A percentile compares a stretch with the other conserved stretches of the same genome.
phyloP scores from a whole-genome alignment of 257 asterid species.

The Solanum appendiculatum region DNA sequence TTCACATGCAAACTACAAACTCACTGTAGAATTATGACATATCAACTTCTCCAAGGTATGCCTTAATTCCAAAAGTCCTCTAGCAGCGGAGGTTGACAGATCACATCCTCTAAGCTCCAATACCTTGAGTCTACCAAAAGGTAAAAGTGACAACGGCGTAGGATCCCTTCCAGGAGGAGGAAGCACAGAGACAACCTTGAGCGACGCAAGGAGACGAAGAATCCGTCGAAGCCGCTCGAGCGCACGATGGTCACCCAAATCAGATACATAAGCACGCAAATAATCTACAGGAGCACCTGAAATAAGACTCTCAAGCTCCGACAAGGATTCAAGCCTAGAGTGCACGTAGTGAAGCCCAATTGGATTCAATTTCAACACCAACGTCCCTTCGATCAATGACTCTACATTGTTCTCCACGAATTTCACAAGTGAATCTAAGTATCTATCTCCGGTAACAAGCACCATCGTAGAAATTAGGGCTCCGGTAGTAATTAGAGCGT shows the following conservation, averaged over 20 bases:
- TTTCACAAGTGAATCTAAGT: constrained; percentile 79
- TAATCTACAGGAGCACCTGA: constrained; percentile 96
- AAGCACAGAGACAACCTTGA: constrained; percentile 74
- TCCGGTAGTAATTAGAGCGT: neutral
- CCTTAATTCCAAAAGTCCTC: constrained; percentile 77
- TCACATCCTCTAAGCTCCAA: constrained; percentile 93
- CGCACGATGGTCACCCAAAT: constrained; percentile 95
- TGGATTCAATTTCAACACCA: constrained; percentile 78
- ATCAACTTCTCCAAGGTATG: constrained; percentile 87
- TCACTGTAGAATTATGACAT: constrained; percentile 86
- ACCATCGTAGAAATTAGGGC: constrained; percentile 45
- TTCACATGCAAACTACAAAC: constrained; percentile 10
- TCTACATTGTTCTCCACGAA: constrained; percentile 74
- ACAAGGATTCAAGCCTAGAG: constrained; percentile 74
- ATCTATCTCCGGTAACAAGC: constrained; percentile 73
- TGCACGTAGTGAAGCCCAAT: constrained; percentile 83
- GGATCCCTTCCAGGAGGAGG: constrained; percentile 77
- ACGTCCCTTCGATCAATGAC: constrained; percentile 64
- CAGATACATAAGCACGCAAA: constrained; percentile 90
- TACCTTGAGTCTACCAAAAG: constrained; percentile 66
- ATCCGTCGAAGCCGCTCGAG: constrained; percentile 87
- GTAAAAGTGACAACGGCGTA: constrained; percentile 61
- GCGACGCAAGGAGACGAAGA: constrained; percentile 59
- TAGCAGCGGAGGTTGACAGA: constrained; percentile 73
- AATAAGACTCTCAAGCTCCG: constrained; percentile 75